Evolutionary conservation across 352 stramenopile species (phyloP), one percentile per base, ranked within the genome.

Genomic region (Pythium grandisporangium): DNA sequence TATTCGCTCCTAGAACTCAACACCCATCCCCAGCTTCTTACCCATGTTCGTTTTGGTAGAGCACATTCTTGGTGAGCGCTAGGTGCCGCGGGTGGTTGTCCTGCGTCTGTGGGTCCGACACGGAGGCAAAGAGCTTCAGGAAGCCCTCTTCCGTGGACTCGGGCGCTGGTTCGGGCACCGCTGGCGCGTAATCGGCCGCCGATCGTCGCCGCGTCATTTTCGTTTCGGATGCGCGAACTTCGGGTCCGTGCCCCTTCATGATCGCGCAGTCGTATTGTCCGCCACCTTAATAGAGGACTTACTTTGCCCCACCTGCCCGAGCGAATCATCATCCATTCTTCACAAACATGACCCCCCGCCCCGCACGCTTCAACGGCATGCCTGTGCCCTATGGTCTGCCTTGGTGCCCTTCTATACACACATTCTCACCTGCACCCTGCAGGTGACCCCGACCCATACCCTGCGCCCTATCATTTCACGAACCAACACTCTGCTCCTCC

Each of bases 61-160:
- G 53, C n/a, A 86, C 63, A 26, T 84, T 77, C 58, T 88, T 84
- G 24, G 74, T 67, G 20, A 90, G 61, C 17, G 79, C 79, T 36
- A 88, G 58, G 26, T 92, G 73, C 23, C 76, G 61, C 34, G 68
- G 66, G 46, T 86, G 70, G 19, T 80, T 67, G 4, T 70, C 63
- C n/a, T 48, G 49, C 16, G 76, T 88, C 65, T 89, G 70, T 8
- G 59, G 70, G 37, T 89, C 72, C 10, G 35, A 38, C 20, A 83
- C 55, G 1, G 69, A 77, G 21, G 48, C 52, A 33, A 86, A 86
- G 32, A 89, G 61, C 57, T 86, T 89, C 24, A 64, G 49, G 51
- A 89, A 86, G 27, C 51, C 58, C 20, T 82, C 41, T 19, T 56
- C 30, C n/a, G 55, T 58, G 2, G 50, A 51, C 22, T 71, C 57